phyloP scores from a whole-genome alignment of 1,284 basidiomycete genomes.

The Irpex sp. region DNA sequence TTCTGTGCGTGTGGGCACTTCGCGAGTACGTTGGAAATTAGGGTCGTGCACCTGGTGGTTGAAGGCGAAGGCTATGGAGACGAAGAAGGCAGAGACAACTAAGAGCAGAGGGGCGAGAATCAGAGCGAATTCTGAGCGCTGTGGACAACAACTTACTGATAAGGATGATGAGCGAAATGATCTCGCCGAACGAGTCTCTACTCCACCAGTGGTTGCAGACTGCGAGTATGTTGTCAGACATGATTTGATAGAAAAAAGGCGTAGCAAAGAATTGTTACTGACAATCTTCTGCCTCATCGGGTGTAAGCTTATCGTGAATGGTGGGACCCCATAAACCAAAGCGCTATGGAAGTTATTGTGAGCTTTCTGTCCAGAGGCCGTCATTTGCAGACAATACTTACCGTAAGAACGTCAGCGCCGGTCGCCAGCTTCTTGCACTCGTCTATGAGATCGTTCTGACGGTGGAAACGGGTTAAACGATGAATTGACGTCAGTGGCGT shows the following conservation, averaged over 20 bases:
- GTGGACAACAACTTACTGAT: slow-evolving; percentile 33
- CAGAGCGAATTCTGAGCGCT: neutral
- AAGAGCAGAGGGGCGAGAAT: slow-evolving; percentile 9
- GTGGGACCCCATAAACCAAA: slow-evolving; percentile 46
- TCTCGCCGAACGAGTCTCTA: slow-evolving; percentile 56
- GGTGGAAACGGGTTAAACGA: neutral
- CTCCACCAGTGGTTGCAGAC: slow-evolving; percentile 57
- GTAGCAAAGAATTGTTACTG: slow-evolving; percentile 20
- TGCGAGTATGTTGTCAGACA: slow-evolving; percentile 20
- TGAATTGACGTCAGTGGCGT: neutral
- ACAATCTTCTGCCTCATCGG: slow-evolving; percentile 43
- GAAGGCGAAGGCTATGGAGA: slow-evolving; percentile 59
- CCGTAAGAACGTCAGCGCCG: slow-evolving; percentile 30
- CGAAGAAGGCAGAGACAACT: slow-evolving; percentile 58
- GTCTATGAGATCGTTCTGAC: slow-evolving; percentile 48
- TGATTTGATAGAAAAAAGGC: neutral
- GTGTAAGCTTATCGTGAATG: slow-evolving; percentile 29
- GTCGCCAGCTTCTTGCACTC: slow-evolving; percentile 38
- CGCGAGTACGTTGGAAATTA: slow-evolving; percentile 28
- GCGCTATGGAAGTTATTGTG: slow-evolving; percentile 11
- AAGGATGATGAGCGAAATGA: slow-evolving; percentile 55
- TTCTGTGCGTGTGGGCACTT: slow-evolving; percentile 16
- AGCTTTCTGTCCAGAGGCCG: neutral
- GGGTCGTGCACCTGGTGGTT: slow-evolving; percentile 73
- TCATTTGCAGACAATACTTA: slow-evolving; percentile 10